Evolutionary conservation across 345 rosid species (phyloP).

Genomic region (Eucalyptus viminalis): DNA sequence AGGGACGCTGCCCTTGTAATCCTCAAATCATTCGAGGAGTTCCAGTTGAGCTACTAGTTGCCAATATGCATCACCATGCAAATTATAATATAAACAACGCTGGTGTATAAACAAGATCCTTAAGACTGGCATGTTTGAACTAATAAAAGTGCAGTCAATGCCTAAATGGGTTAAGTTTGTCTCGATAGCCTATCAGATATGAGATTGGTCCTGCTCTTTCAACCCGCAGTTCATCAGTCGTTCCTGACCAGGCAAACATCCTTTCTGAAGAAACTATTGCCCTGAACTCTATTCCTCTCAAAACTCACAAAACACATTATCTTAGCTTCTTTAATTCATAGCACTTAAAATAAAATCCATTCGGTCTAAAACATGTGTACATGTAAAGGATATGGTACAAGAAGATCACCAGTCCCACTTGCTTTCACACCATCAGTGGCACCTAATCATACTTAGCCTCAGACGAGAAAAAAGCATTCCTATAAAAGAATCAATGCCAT

Average conservation of each 20-base stretch:
- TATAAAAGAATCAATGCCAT: not conserved
- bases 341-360: not conserved
- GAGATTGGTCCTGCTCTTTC: not conserved
- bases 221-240: not conserved
- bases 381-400: not conserved
- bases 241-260: not conserved
- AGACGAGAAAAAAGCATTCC: not conserved
- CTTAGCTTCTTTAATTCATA: not conserved
- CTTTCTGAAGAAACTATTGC: not conserved
- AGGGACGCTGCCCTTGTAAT: slow-evolving; percentile 24
- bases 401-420: not conserved
- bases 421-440: not conserved
- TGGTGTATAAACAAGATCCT: not conserved
- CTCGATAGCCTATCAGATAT: not conserved
- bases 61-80: not conserved
- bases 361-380: not conserved
- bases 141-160: not conserved
- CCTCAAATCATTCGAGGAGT: slow-evolving; percentile 19
- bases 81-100: not conserved
- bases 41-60: not conserved
- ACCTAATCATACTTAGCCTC: not conserved
- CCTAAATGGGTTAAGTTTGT: not conserved
- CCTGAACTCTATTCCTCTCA: not conserved
- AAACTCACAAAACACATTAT: not conserved
- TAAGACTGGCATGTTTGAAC: not conserved